These are phyloP conservation scores for Heterobasidion occidentale DNA, from an alignment of 1,284 basidiomycete genomes.

Conservation along the genomic window DNA sequence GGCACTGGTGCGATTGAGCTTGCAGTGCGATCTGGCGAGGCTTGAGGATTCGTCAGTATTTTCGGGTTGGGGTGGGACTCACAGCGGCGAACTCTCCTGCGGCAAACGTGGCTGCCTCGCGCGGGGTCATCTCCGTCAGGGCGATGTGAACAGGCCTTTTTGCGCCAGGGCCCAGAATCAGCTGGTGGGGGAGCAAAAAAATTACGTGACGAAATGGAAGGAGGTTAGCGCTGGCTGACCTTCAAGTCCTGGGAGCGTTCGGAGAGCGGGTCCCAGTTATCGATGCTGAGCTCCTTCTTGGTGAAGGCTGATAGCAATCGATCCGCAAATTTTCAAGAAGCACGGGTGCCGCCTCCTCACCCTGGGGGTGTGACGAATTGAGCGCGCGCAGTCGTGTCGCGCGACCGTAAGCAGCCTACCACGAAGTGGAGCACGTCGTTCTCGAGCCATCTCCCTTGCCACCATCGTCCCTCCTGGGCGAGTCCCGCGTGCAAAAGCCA, in stretches of 20 bases:
- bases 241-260: constrained; percentile 1
- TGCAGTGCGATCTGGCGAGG: not conserved
- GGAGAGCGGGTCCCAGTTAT: not conserved
- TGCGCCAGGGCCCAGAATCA: constrained; percentile 47
- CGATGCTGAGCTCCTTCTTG: not conserved
- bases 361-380: not conserved
- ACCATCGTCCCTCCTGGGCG: constrained; percentile 58
- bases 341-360: not conserved
- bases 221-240: not conserved
- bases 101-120: constrained; percentile 50
- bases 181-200: constrained; percentile 26
- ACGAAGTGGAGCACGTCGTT: constrained; percentile 40
- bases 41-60: no score
- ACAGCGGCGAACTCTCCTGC: constrained; percentile 51
- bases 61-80: constrained; percentile 10
- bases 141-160: constrained; percentile 48
- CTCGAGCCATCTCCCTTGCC: constrained; percentile 53
- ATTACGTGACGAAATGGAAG: not conserved
- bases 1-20: not conserved
- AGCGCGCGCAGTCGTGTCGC: not conserved
- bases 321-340: not conserved
- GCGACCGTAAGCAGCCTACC: constrained; percentile 31
- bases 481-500: constrained; percentile 57
- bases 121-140: constrained; percentile 42
- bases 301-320: not conserved